Percentiles rank a stretch among this genome's conserved stretches.
Evolutionary conservation across 495 filamentous ascomycete genomes (phyloP).

Genomic region (Aspergillus ellipticus): DNA sequence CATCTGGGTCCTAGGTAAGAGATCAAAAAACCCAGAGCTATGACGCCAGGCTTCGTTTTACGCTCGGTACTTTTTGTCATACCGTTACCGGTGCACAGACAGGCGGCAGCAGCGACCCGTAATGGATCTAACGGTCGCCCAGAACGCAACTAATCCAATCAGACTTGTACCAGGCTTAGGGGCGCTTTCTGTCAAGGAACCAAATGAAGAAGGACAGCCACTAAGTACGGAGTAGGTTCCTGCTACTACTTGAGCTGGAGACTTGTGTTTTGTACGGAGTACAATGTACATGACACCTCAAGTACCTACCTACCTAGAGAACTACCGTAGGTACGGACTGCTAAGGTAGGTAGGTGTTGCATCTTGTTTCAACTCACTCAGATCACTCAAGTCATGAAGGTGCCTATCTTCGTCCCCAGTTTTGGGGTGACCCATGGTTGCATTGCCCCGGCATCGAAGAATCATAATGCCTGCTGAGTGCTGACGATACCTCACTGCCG

Average conservation of each 20-base stretch:
- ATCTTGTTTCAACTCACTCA: not conserved
- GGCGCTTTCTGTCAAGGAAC: conserved; percentile 19
- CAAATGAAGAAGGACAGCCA: conserved; percentile 10
- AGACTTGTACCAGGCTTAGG: conserved; percentile 14
- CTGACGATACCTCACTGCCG: too few species aligned
- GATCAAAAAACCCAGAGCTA: not conserved
- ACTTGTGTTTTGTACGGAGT: too few species aligned
- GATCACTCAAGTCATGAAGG: not conserved
- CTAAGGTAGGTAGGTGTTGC: too few species aligned
- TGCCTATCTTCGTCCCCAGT: not conserved
- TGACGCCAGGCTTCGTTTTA: not conserved
- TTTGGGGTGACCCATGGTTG: not conserved
- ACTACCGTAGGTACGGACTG: too few species aligned
- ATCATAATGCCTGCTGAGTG: not conserved
- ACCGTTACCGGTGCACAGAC: conserved; percentile 17
- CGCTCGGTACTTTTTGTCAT: not conserved
- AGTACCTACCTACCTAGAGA: too few species aligned
- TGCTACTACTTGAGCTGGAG: too few species aligned
- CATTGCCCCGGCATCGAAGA: not conserved
- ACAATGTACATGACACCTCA: not conserved
- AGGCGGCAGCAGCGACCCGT: conserved; percentile 12
- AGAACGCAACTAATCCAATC: conserved; percentile 16
- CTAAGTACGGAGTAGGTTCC: not conserved
- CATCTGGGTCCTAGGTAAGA: not conserved
- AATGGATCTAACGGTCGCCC: conserved; percentile 25